Base-by-base conservation (phyloP, 2,329 filamentous ascomycete genomes). In the Pseudogymnoascus sp. region DNA sequence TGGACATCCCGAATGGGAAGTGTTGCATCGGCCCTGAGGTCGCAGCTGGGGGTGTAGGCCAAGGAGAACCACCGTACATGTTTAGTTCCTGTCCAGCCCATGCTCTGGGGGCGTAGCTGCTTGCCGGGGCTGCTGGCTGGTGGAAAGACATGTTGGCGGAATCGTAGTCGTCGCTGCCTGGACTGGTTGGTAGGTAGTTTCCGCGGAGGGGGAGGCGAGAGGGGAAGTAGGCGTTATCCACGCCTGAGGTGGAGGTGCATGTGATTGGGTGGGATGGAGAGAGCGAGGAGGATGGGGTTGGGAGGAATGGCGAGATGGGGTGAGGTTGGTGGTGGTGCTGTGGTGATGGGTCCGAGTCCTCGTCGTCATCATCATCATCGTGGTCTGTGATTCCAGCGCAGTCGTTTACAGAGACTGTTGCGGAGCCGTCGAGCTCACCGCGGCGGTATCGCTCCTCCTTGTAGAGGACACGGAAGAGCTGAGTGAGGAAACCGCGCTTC, bases 381-480 rank as follows among this genome's bases (percentile, higher is more conserved):
- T 1, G 33, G 39, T 25, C 42, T 29, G 13, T 15, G 25, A 7
- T n/a, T 15, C 42, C 13, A 3, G 42, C 21, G 25, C 21, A 6
- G 27, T 31, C 45, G n/a, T 31, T 52, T 7, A 52, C 27, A n/a
- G 2, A 52, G 13, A 52, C 27, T 5, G 27, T 52, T 15, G 45
- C 1, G 3, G 45, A 52, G 25, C 13, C 45, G 8, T 52, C 45
- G 7, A 86, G 81, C 67, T 85, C 82, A 27, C 78, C 79, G 45
- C 80, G 78, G 65, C 75, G 80, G 67, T 74, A 86, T 4, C 80
- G 75, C 69, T 86, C 83, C 65, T 87, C 81, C 31, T 76, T 72
- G 61, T 74, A 78, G 0, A 84, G 84, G 31, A 87, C 78, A 64
- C 80, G 82, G 74, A 87, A 87, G 7, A 87, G 81, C 67, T 87